Evolutionary conservation across 306 rosid genomes (phyloP).

Genomic region (Geum urbanum): DNA sequence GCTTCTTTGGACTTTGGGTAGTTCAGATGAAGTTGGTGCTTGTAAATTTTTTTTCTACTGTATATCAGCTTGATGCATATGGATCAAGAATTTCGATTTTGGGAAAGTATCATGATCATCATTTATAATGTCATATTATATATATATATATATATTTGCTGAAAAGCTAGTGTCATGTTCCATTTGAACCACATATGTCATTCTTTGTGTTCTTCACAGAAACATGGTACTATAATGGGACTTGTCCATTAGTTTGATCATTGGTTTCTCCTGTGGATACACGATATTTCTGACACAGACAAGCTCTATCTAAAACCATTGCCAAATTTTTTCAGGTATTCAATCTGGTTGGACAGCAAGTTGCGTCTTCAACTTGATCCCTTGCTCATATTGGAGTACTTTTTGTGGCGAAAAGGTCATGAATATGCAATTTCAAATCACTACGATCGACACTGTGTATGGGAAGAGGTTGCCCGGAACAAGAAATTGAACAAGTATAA

Average conservation of each 20-base stretch:
- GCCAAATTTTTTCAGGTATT: conserved; percentile 51
- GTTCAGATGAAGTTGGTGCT: not conserved
- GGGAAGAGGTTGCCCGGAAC: conserved; percentile 80
- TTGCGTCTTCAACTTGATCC: conserved; percentile 90
- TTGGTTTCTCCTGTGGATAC: not conserved
- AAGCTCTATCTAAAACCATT: conserved; percentile 1
- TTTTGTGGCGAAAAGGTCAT: conserved; percentile 82
- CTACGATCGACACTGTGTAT: conserved; percentile 75
- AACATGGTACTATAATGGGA: not conserved
- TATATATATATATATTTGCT: too few species aligned
- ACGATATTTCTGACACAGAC: not conserved
- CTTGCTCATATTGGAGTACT: conserved; percentile 76
- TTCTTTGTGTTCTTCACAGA: not conserved
- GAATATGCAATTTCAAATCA: conserved; percentile 82
- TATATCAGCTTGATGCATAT: not conserved
- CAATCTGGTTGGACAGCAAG: conserved; percentile 97
- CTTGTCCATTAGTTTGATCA: not conserved
- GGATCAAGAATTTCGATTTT: too few species aligned
- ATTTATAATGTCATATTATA: too few species aligned
- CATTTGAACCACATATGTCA: not conserved
- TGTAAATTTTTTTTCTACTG: too few species aligned
- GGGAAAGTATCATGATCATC: too few species aligned
- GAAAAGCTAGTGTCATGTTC: not conserved
- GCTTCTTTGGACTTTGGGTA: too few species aligned
- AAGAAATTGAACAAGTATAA: conserved; percentile 80